A percentile compares a stretch with the other conserved stretches of the same genome.
These are phyloP conservation scores for Metahyphopichia silvanorum DNA, from an alignment of 805 yeast genomes.

Conservation along the genomic window DNA sequence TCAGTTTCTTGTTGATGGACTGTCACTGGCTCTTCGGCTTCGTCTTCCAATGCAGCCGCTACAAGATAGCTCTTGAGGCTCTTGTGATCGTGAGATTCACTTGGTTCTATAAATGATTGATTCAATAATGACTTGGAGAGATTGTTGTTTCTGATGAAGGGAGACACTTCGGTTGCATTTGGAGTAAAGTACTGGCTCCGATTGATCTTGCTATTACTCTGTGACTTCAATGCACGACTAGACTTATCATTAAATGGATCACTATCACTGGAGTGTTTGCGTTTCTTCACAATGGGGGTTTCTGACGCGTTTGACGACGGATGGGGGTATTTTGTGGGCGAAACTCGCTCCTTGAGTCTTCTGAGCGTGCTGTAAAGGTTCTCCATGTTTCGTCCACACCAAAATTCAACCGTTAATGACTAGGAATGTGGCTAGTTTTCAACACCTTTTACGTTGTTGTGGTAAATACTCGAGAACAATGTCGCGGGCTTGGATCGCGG, in stretches of 20 bases:
- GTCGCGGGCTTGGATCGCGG: no score
- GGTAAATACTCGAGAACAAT: no score
- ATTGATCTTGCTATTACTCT: slow-evolving; percentile 1
- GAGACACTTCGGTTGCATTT: slow-evolving; percentile 3
- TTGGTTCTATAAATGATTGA: background rate
- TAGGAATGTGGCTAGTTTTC: no score
- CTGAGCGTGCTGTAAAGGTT: slow-evolving; percentile 13
- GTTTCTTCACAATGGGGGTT: slow-evolving; percentile 7
- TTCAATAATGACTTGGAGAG: slow-evolving; percentile 9
- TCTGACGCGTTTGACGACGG: slow-evolving; percentile 6
- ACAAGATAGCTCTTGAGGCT: background rate
- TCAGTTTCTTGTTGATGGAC: background rate
- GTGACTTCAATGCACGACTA: slow-evolving; percentile 1
- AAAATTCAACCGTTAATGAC: no score
- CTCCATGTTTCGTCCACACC: slow-evolving; percentile 6
- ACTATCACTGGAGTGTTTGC: slow-evolving; percentile 12
- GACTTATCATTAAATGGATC: slow-evolving; percentile 27
- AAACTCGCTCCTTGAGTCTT: slow-evolving; percentile 19
- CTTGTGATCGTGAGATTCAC: background rate
- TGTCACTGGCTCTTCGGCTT: background rate
- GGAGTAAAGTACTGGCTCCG: slow-evolving; percentile 1
- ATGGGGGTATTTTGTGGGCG: slow-evolving; percentile 13
- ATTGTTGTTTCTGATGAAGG: slow-evolving; percentile 16
- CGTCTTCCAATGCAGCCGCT: background rate
- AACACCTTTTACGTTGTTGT: no score